Conservation (phyloP, 352 stramenopile genomes). For the Pythium scleroteichum region DNA sequence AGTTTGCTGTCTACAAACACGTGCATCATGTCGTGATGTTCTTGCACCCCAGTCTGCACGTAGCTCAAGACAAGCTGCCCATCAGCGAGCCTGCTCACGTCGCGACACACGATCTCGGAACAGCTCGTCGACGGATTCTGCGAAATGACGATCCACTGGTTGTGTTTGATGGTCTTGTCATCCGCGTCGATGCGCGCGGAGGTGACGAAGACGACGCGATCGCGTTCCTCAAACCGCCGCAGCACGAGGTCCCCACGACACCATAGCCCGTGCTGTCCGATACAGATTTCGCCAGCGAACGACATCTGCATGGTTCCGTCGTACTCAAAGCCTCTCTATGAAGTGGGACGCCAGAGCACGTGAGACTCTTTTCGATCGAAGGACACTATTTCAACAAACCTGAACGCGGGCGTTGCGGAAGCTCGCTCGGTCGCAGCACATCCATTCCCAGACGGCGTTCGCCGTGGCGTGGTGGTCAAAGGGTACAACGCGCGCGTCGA, state of each 20-base stretch:
- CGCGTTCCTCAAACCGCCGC: conserved; percentile 14
- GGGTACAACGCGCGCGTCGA: conserved; percentile 9
- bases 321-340: not conserved
- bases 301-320: not conserved
- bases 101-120: conserved; percentile 3
- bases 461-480: conserved; percentile 10
- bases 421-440: not conserved
- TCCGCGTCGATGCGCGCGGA: not conserved
- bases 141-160: conserved; percentile 7
- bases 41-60: not conserved
- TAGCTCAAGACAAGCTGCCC: not conserved
- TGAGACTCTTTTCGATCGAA: not conserved
- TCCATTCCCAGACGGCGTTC: conserved; percentile 5
- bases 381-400: not conserved
- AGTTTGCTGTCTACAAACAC: conserved; percentile 4
- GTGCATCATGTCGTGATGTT: conserved; percentile 2
- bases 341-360: not conserved
- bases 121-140: not conserved
- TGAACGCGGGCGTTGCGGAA: not conserved
- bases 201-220: conserved; percentile 18
- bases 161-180: not conserved
- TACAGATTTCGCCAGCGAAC: not conserved
- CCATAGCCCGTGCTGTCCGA: not conserved
- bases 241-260: conserved; percentile 3
- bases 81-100: not conserved